Evolutionary conservation across 345 rosid genomes (phyloP).

Genomic region (Streptanthus diversifolius): DNA sequence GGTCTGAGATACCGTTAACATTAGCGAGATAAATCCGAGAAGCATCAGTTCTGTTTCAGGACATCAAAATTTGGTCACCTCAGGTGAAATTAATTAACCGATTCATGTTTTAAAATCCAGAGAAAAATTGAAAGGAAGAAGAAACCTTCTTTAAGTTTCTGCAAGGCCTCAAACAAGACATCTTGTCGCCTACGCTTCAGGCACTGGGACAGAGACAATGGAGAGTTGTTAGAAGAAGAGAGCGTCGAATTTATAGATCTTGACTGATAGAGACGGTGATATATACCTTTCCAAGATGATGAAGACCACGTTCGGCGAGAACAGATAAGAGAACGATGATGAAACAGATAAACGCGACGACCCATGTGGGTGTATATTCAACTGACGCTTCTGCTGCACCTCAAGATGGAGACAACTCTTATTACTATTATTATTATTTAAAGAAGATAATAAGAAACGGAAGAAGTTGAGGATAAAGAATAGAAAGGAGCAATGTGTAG

Average conservation of each 20-base stretch:
- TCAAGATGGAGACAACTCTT: conserved; percentile 18
- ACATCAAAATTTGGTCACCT: conserved; percentile 25
- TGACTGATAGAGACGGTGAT: background rate
- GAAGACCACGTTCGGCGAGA: conserved; percentile 68
- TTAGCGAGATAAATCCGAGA: conserved; percentile 80
- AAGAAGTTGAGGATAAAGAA: conserved; percentile 23
- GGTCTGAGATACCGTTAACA: conserved; percentile 61
- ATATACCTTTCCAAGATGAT: conserved; percentile 69
- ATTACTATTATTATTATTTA: conserved; percentile 11
- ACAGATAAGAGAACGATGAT: conserved; percentile 63
- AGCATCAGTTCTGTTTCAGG: conserved; percentile 84
- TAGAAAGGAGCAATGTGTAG: conserved; percentile 16
- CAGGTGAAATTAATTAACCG: background rate
- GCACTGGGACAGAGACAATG: conserved; percentile 39
- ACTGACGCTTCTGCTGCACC: conserved; percentile 35
- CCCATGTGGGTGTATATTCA: conserved; percentile 81
- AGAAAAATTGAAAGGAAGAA: background rate
- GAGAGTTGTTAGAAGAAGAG: background rate
- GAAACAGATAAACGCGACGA: conserved; percentile 69
- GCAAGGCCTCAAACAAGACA: conserved; percentile 64
- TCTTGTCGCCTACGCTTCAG: conserved; percentile 49
- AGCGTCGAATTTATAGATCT: background rate
- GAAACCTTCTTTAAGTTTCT: conserved; percentile 82
- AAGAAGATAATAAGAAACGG: conserved; percentile 24
- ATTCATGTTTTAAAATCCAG: background rate